A percentile compares a stretch with the other conserved stretches of the same genome.
Evolutionary conservation across 2,329 filamentous ascomycete genomes (phyloP).

Genomic region (Leptographium flavum): DNA sequence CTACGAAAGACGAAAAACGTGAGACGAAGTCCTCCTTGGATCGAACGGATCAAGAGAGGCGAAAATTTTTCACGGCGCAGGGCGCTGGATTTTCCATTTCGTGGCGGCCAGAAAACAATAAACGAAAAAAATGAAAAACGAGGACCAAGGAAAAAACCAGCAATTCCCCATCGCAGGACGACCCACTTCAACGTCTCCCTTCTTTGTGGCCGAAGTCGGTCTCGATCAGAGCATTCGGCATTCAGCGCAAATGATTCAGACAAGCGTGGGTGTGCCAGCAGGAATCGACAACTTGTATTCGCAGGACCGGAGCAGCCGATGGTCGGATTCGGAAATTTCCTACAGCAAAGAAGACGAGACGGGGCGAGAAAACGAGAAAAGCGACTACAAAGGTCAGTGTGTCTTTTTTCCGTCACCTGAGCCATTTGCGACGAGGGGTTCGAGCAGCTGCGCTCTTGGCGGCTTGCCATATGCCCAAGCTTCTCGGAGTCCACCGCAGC

Average conservation of each 20-base stretch:
- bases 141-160: too few species aligned
- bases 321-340: background rate
- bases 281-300: too few species aligned
- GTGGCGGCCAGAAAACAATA: too few species aligned
- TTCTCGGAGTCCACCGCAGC: background rate
- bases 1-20: background rate
- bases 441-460: background rate
- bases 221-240: background rate
- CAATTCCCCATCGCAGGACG: too few species aligned
- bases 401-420: constrained; percentile 17
- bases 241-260: too few species aligned
- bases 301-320: background rate
- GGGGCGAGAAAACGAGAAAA: background rate
- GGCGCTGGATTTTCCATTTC: too few species aligned
- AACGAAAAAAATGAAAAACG: too few species aligned
- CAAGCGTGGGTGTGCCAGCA: too few species aligned
- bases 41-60: background rate
- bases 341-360: too few species aligned
- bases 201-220: background rate
- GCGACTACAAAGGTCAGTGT: background rate
- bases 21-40: background rate
- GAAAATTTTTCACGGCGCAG: background rate
- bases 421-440: constrained; percentile 12
- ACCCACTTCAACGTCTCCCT: background rate
- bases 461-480: background rate